Evolutionary conservation across 192 early-diverging fungal species (phyloP).

Genomic region (Backusella parvicylindrica): DNA sequence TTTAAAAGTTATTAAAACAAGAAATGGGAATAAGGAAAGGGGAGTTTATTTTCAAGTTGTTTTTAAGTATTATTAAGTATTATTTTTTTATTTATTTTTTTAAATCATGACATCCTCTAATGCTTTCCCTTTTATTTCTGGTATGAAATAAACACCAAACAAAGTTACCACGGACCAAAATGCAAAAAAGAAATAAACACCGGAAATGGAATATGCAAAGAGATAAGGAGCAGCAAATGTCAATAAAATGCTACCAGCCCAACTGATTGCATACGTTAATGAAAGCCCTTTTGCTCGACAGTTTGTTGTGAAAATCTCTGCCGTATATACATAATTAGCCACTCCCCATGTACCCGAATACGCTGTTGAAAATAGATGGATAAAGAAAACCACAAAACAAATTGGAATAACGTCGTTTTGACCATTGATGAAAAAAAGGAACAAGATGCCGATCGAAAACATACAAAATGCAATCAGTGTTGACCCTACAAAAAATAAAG

Average conservation of each 20-base stretch:
- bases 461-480: slow-evolving; percentile 59
- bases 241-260: slow-evolving; percentile 28
- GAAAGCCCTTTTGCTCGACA: slow-evolving; percentile 30
- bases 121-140: slow-evolving; percentile 76
- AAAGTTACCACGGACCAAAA: slow-evolving; percentile 30
- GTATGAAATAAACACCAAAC: slow-evolving; percentile 60
- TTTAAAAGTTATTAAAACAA: too few species aligned
- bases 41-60: too few species aligned
- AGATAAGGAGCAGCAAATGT: slow-evolving; percentile 29
- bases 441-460: slow-evolving; percentile 52
- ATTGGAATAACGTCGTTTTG: neutral
- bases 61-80: too few species aligned
- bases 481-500: slow-evolving; percentile 67
- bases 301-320: slow-evolving; percentile 24
- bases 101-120: slow-evolving; percentile 51
- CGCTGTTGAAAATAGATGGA: slow-evolving; percentile 24
- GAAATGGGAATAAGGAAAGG: too few species aligned
- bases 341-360: slow-evolving; percentile 23
- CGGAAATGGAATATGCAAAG: slow-evolving; percentile 28
- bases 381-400: slow-evolving; percentile 18
- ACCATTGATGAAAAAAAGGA: slow-evolving; percentile 3
- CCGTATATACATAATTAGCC: slow-evolving; percentile 21
- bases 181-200: slow-evolving; percentile 31
- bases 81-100: too few species aligned
- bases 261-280: slow-evolving; percentile 23